Evolutionary conservation across 371 early-diverging fungal species (phyloP).

Genomic region (Rhizopus arrhizus): DNA sequence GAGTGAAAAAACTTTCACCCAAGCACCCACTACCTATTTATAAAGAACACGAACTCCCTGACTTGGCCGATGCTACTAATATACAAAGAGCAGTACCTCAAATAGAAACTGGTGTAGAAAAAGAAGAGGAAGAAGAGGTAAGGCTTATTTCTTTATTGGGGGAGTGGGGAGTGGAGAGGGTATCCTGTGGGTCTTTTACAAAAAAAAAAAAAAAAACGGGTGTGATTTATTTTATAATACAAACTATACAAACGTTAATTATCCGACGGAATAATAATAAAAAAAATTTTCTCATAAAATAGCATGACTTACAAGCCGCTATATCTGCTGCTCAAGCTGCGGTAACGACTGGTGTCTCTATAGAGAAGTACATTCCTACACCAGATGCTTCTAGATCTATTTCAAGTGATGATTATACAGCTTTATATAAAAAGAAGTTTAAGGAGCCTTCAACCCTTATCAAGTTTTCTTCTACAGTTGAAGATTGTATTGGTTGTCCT

Average conservation of each 20-base stretch:
- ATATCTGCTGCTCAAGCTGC: constrained; percentile 80
- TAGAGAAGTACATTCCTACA: constrained; percentile 82
- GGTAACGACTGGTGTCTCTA: constrained; percentile 57
- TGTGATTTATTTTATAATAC: constrained; percentile 23
- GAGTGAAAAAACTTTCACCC: constrained; percentile 66
- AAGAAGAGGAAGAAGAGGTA: constrained; percentile 88
- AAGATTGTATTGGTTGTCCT: constrained; percentile 79
- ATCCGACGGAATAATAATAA: constrained; percentile 2
- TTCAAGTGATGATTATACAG: constrained; percentile 56
- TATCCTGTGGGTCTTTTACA: not conserved
- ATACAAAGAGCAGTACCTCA: constrained; percentile 64
- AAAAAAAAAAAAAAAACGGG: not conserved
- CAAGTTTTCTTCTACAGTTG: constrained; percentile 85
- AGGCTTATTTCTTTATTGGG: constrained; percentile 5
- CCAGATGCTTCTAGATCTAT: constrained; percentile 84
- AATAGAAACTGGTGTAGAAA: constrained; percentile 89
- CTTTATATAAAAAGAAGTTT: constrained; percentile 69
- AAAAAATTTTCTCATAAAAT: constrained; percentile 51
- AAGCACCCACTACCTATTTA: constrained; percentile 64
- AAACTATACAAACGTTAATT: constrained; percentile 19
- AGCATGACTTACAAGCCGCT: constrained; percentile 96
- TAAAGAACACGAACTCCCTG: constrained; percentile 61
- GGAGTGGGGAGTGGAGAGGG: not conserved
- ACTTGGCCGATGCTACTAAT: constrained; percentile 60
- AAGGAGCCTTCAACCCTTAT: constrained; percentile 80